Conservation (phyloP, 768 basidiomycete species). For the Rhodotorula paludigena region DNA sequence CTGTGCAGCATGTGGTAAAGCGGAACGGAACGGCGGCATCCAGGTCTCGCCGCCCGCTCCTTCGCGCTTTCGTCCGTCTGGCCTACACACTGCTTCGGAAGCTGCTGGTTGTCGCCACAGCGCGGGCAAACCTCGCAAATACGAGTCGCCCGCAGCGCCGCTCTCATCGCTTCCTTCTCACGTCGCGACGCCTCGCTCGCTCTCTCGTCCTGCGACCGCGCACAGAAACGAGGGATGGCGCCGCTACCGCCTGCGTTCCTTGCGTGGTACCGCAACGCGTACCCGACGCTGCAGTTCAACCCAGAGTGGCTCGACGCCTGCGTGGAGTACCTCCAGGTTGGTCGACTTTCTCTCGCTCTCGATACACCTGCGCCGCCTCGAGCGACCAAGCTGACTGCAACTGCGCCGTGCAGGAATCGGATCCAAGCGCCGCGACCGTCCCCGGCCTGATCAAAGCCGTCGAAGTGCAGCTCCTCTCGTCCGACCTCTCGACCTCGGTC, state of each 20-base stretch:
- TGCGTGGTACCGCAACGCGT: conserved; percentile 16
- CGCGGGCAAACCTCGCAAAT: no score
- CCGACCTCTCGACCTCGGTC: conserved; percentile 34
- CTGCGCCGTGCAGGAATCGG: background rate
- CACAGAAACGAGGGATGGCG: no score
- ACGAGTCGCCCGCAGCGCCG: no score
- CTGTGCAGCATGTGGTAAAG: no score
- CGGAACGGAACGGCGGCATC: no score
- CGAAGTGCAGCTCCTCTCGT: conserved; percentile 31
- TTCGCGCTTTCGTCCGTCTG: no score
- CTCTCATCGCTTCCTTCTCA: no score
- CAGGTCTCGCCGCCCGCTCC: no score
- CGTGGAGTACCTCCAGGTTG: conserved; percentile 27
- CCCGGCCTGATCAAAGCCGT: conserved; percentile 27
- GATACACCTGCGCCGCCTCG: background rate
- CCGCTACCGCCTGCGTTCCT: background rate
- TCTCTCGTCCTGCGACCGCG: no score
- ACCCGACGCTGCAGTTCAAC: conserved; percentile 26
- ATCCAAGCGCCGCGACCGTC: background rate
- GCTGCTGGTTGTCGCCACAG: no score
- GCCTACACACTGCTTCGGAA: no score
- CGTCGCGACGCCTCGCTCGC: no score
- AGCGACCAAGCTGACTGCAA: background rate
- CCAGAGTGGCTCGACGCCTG: conserved; percentile 30
- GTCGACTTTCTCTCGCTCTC: background rate